Percentiles rank a stretch among this genome's conserved stretches.
Conservation (phyloP, 176 grass and related monocot species). For the Cenchrus purpureus region DNA sequence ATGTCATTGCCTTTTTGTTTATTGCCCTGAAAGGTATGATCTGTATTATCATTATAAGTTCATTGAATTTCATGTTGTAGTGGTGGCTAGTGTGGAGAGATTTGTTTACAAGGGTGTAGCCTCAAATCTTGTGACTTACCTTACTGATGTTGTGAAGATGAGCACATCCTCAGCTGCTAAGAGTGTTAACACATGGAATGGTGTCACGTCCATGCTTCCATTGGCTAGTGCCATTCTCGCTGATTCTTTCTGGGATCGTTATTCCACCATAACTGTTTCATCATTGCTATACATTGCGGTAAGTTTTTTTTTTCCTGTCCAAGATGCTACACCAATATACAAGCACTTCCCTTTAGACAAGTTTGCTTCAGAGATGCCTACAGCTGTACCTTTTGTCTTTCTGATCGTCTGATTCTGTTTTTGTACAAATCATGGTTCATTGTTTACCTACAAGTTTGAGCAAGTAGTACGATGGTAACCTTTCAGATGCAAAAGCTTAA, state of each 20-base stretch:
- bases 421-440: neutral
- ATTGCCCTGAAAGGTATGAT: neutral
- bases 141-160: constrained; percentile 72
- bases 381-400: neutral
- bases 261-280: constrained; percentile 61
- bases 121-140: constrained; percentile 81
- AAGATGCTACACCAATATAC: neutral
- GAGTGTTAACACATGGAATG: constrained; percentile 70
- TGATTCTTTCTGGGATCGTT: constrained; percentile 78
- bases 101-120: constrained; percentile 84
- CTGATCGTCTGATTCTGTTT: neutral
- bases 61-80: constrained; percentile 29
- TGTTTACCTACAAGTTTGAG: too few relatives aligned
- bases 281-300: constrained; percentile 73
- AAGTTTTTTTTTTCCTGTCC: neutral
- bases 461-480: too few relatives aligned
- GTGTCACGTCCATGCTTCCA: constrained; percentile 83
- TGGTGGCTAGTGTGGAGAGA: constrained; percentile 77
- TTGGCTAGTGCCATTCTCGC: constrained; percentile 61
- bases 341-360: too few relatives aligned
- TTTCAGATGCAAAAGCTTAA: neutral
- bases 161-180: constrained; percentile 73
- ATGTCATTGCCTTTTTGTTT: neutral
- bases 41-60: neutral
- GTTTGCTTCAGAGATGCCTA: neutral